Evolutionary conservation across 164 flowering plant genomes (phyloP).

Genomic region (Sedum album): DNA sequence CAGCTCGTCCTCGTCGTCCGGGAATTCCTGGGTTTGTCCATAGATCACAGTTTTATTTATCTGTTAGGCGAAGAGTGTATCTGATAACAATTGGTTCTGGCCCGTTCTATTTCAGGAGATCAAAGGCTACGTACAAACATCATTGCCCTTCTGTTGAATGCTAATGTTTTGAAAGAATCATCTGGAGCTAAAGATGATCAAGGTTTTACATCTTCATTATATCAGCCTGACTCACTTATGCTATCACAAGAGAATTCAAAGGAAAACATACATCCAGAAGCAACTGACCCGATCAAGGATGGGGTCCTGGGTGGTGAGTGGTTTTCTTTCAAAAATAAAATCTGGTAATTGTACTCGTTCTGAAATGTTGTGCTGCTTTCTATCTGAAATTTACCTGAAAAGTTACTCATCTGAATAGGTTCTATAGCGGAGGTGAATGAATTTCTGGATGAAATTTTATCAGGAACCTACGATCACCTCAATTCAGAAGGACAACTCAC

Average conservation of each 20-base stretch:
- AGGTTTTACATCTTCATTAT: conserved; percentile 29
- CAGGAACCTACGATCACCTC: conserved; percentile 27
- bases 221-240: conserved; percentile 13
- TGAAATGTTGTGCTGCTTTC: not conserved
- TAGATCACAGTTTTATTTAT: not conserved
- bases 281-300: conserved; percentile 14
- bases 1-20: no score
- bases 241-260: conserved; percentile 24
- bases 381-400: not conserved
- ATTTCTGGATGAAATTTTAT: conserved; percentile 45
- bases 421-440: conserved; percentile 18
- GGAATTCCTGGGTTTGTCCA: conserved; percentile 47
- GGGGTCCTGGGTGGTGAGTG: conserved; percentile 28
- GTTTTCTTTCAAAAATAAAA: conserved; percentile 8
- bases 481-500: conserved; percentile 44
- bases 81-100: not conserved
- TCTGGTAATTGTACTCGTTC: not conserved
- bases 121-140: conserved; percentile 3
- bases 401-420: conserved; percentile 17
- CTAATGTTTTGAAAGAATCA: not conserved
- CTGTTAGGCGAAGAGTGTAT: not conserved
- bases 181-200: conserved; percentile 26
- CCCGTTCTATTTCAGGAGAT: not conserved
- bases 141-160: not conserved
- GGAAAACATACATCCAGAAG: conserved; percentile 19